phyloP scores from a whole-genome alignment of 1,284 basidiomycete species.

The Meira miltonrushii region DNA sequence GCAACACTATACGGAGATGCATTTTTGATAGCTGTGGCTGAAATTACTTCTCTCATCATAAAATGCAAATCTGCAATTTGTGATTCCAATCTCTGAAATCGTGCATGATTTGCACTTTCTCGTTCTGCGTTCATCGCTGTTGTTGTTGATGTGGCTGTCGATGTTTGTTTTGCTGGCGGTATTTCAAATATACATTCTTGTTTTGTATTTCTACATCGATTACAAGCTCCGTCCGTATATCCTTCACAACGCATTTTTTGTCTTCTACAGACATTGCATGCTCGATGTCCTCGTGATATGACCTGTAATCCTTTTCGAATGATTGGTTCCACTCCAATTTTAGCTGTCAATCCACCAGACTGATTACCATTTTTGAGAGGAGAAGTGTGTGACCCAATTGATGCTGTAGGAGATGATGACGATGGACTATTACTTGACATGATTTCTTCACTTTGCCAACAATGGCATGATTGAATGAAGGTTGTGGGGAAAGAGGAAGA shows the following conservation, averaged over 20 bases:
- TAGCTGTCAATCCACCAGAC: too few relatives aligned
- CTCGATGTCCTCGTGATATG: conserved; percentile 28
- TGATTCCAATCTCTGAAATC: neutral
- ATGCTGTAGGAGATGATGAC: too few relatives aligned
- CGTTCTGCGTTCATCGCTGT: conserved; percentile 16
- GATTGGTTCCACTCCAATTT: neutral
- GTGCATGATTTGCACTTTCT: conserved; percentile 6
- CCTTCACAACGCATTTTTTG: conserved; percentile 24
- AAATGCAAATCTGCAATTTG: too few relatives aligned
- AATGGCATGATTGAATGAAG: too few relatives aligned
- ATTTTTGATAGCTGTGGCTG: too few relatives aligned
- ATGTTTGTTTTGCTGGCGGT: conserved; percentile 54
- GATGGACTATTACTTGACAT: too few relatives aligned
- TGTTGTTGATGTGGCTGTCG: conserved; percentile 16
- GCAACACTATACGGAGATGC: too few relatives aligned
- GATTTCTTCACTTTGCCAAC: too few relatives aligned
- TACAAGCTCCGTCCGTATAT: conserved; percentile 67
- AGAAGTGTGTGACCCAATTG: too few relatives aligned
- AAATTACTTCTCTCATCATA: too few relatives aligned
- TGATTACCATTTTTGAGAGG: too few relatives aligned
- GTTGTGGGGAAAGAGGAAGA: too few relatives aligned
- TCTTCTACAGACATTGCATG: conserved; percentile 35
- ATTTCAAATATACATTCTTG: conserved; percentile 85
- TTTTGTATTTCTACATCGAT: conserved; percentile 77
- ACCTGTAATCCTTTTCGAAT: conserved; percentile 15